Conservation (phyloP, 192 early-diverging fungal species). For the Gryganskiella cystojenkinii region DNA sequence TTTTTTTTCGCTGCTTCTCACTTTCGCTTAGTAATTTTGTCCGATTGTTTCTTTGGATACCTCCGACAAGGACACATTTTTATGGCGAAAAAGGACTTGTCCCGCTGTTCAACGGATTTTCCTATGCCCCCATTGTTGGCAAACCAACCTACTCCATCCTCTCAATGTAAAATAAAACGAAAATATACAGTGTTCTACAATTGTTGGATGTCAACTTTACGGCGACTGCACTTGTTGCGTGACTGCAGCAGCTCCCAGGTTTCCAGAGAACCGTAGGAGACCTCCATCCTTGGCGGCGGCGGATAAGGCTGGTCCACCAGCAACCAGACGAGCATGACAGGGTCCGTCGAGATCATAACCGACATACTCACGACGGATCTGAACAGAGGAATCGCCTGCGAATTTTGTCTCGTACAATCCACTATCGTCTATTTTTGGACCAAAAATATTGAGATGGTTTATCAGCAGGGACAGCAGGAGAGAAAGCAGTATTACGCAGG, state of each 20-base stretch:
- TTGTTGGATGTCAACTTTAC: too few relatives aligned
- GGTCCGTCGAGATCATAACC: constrained; percentile 48
- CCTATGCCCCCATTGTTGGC: too few relatives aligned
- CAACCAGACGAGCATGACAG: constrained; percentile 25
- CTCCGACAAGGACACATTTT: too few relatives aligned
- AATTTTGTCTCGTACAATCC: constrained; percentile 30
- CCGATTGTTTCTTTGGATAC: too few relatives aligned
- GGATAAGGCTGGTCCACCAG: constrained; percentile 20
- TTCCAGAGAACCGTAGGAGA: constrained; percentile 23
- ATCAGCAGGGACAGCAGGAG: background rate
- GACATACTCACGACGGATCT: constrained; percentile 38
- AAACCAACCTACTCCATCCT: too few relatives aligned
- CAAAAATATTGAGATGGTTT: background rate
- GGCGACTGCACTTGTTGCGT: too few relatives aligned
- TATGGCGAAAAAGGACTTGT: too few relatives aligned
- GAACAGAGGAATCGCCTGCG: constrained; percentile 4
- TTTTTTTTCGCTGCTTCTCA: background rate
- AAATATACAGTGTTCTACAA: too few relatives aligned
- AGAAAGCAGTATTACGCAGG: background rate
- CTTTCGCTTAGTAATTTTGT: too few relatives aligned
- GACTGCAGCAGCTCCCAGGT: constrained; percentile 2
- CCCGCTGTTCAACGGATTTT: too few relatives aligned
- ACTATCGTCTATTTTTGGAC: constrained; percentile 31
- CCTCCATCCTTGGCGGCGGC: constrained; percentile 40
- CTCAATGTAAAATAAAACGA: too few relatives aligned